These are phyloP conservation scores for Smallanthus sonchifolius DNA, from an alignment of 129 eudicot species.

Conservation along the genomic window DNA sequence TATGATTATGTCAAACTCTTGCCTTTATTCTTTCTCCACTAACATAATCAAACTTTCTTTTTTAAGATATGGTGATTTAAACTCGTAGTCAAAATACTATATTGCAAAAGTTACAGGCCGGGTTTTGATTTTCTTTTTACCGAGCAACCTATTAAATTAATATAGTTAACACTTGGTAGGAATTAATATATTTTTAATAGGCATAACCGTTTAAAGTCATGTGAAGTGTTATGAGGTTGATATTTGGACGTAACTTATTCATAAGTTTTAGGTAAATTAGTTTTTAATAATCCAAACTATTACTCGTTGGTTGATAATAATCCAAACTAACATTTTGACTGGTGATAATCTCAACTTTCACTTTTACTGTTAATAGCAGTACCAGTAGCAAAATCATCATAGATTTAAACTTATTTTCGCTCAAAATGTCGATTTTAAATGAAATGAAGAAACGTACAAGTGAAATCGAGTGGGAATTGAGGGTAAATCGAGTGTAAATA, in stretches of 20 bases:
- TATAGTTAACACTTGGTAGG: background rate
- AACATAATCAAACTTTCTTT: background rate
- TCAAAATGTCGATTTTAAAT: no score
- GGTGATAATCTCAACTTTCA: no score
- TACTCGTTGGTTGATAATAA: no score
- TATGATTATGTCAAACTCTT: background rate
- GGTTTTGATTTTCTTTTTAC: background rate
- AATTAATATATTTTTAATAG: background rate
- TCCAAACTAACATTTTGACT: no score
- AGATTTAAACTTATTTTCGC: no score
- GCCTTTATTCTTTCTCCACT: conserved; percentile 9
- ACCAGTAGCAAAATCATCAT: no score
- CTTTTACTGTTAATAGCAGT: no score
- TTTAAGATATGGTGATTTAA: background rate
- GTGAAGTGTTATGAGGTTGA: background rate
- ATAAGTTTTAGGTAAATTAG: background rate
- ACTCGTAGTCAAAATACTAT: background rate
- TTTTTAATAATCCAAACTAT: background rate
- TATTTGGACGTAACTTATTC: background rate
- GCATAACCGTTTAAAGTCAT: background rate
- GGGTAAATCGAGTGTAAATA: no score
- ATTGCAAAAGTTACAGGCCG: no score
- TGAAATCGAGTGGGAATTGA: no score
- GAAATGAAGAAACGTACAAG: no score
- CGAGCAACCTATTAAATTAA: background rate